Evolutionary conservation across 2,329 filamentous ascomycete species (phyloP).

Genomic region (Ciborinia camelliae): DNA sequence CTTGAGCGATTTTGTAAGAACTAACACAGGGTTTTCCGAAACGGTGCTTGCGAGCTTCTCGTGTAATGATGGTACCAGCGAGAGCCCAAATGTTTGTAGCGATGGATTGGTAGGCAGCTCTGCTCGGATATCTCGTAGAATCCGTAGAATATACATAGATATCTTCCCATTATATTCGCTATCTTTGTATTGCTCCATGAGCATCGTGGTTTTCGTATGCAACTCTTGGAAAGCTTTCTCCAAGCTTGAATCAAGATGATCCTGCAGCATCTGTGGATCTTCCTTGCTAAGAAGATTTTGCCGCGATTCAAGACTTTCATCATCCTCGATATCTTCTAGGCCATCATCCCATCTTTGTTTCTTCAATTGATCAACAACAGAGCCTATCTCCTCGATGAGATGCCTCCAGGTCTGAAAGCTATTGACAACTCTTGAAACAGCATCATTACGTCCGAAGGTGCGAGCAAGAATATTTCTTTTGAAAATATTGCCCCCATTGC

Average conservation of each 20-base stretch:
- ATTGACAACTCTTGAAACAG: conserved; percentile 58
- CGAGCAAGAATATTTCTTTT: conserved; percentile 66
- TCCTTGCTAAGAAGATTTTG: conserved; percentile 68
- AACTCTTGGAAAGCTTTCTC: conserved; percentile 56
- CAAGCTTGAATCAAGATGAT: conserved; percentile 55
- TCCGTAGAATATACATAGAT: conserved; percentile 66
- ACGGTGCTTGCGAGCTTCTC: conserved; percentile 55
- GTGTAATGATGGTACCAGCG: conserved; percentile 63
- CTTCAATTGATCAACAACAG: conserved; percentile 61
- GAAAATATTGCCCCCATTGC: conserved; percentile 63
- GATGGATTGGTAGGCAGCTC: conserved; percentile 55
- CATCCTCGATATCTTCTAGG: conserved; percentile 66
- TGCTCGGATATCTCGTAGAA: conserved; percentile 70
- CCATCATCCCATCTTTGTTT: conserved; percentile 74
- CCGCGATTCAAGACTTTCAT: conserved; percentile 63
- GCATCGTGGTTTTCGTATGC: conserved; percentile 49
- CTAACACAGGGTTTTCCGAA: conserved; percentile 47
- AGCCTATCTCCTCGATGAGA: conserved; percentile 65
- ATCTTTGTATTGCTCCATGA: conserved; percentile 49
- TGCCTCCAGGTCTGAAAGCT: conserved; percentile 70
- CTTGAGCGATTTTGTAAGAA: conserved; percentile 45
- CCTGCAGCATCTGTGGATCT: conserved; percentile 62
- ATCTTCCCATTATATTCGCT: conserved; percentile 50
- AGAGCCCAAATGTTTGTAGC: conserved; percentile 55
- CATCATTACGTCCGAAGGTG: conserved; percentile 68